phyloP scores from a whole-genome alignment of 1,284 basidiomycete genomes.

The Gymnopus androsaceus region DNA sequence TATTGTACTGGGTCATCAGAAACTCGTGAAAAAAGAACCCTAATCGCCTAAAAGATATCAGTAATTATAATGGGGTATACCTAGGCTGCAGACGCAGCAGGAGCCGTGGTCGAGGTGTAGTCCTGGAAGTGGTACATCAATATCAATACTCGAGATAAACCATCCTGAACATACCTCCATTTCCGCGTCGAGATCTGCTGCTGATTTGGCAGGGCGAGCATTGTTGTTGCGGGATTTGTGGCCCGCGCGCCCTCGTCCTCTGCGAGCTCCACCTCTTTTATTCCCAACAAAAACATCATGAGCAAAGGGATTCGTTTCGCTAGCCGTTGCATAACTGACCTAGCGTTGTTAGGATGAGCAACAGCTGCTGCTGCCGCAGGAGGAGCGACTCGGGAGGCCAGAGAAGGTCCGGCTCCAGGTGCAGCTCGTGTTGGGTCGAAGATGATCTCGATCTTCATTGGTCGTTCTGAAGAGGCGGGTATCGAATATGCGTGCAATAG shows the following conservation, averaged over 20 bases:
- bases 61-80: not conserved
- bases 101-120: slow-evolving; percentile 64
- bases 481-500: slow-evolving; percentile 29
- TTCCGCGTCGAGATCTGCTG: slow-evolving; percentile 78
- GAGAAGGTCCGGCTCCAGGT: slow-evolving; percentile 51
- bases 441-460: slow-evolving; percentile 98
- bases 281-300: slow-evolving; percentile 22
- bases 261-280: slow-evolving; percentile 40
- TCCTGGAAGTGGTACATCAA: slow-evolving; percentile 45
- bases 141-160: not conserved
- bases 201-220: slow-evolving; percentile 68
- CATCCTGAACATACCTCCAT: slow-evolving; percentile 67
- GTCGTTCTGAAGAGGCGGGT: slow-evolving; percentile 67
- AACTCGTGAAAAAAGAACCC: not conserved
- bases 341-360: slow-evolving; percentile 8
- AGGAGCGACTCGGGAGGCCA: slow-evolving; percentile 43
- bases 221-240: slow-evolving; percentile 67
- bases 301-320: not conserved
- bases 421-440: slow-evolving; percentile 83
- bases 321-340: slow-evolving; percentile 3
- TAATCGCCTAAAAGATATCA: slow-evolving; percentile 2
- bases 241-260: slow-evolving; percentile 53
- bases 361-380: slow-evolving; percentile 12
- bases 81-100: slow-evolving; percentile 18
- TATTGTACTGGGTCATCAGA: not conserved